phyloP scores from a whole-genome alignment of 805 yeast species.

The Saturnispora diversa region DNA sequence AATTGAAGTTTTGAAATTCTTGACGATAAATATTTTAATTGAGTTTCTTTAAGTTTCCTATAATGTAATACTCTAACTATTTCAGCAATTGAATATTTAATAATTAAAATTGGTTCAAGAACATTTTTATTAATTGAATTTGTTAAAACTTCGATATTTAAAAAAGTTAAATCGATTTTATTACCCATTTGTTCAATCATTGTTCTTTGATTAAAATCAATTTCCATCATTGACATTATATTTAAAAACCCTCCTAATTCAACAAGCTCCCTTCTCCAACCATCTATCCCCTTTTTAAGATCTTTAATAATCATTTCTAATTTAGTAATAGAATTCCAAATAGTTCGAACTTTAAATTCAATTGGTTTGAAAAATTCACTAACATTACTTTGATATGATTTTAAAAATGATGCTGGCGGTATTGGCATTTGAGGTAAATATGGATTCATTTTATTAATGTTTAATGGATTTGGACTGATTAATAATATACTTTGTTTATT shows the following conservation, averaged over 20 bases:
- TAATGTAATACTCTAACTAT: constrained; percentile 40
- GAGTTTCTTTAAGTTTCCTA: constrained; percentile 45
- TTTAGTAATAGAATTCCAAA: constrained; percentile 17
- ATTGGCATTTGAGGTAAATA: constrained; percentile 42
- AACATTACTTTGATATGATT: constrained; percentile 22
- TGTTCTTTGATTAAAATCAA: constrained; percentile 19
- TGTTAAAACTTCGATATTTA: constrained; percentile 40
- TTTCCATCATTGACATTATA: constrained; percentile 42
- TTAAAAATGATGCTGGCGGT: constrained; percentile 27
- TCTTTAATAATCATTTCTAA: constrained; percentile 34
- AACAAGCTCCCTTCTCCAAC: constrained; percentile 33
- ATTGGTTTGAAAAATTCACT: constrained; percentile 22
- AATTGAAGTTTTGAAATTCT: constrained; percentile 33
- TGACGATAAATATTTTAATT: constrained; percentile 36
- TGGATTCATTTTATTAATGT: constrained; percentile 37
- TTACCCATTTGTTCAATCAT: constrained; percentile 46
- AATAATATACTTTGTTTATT: constrained; percentile 40
- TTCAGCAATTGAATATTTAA: constrained; percentile 37
- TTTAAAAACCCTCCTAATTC: constrained; percentile 52
- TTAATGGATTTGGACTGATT: constrained; percentile 43
- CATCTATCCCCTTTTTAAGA: constrained; percentile 34
- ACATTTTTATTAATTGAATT: constrained; percentile 34
- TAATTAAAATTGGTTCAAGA: constrained; percentile 44
- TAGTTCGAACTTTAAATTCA: constrained; percentile 18
- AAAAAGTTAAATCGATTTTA: constrained; percentile 41